Evolutionary conservation across 805 yeast species (phyloP).

Genomic region (Ogataea neopini): DNA sequence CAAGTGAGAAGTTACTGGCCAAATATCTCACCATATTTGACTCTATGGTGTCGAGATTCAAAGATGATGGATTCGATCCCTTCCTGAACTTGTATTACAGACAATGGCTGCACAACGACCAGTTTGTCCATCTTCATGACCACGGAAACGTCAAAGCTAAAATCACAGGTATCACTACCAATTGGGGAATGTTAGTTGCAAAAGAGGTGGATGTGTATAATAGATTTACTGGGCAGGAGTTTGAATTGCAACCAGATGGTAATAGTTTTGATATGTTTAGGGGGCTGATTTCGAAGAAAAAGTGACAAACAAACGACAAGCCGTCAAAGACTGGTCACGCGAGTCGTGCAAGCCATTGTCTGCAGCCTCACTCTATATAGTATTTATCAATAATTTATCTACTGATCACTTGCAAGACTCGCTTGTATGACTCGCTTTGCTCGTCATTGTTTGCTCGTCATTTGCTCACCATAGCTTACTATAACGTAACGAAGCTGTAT

Average conservation of each 20-base stretch:
- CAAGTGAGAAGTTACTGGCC: conserved; percentile 61
- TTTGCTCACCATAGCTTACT: too few relatives aligned
- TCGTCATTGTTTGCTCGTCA: too few relatives aligned
- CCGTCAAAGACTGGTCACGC: not conserved
- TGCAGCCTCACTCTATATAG: too few relatives aligned
- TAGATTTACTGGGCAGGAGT: conserved; percentile 51
- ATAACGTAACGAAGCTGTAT: conserved; percentile 12
- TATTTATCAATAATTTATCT: too few relatives aligned
- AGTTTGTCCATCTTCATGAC: conserved; percentile 62
- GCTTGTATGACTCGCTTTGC: too few relatives aligned
- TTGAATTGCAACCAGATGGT: conserved; percentile 92
- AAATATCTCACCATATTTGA: conserved; percentile 66
- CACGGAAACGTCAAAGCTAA: conserved; percentile 51
- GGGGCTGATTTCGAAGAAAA: conserved; percentile 74
- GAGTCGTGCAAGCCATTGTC: too few relatives aligned
- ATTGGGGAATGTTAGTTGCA: conserved; percentile 81
- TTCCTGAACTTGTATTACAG: conserved; percentile 72
- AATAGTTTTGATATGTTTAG: conserved; percentile 94
- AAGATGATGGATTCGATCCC: conserved; percentile 62
- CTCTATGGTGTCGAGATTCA: conserved; percentile 57
- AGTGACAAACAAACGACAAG: too few relatives aligned
- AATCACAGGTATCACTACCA: conserved; percentile 78
- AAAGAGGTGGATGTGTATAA: conserved; percentile 56
- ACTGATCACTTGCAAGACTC: not conserved
- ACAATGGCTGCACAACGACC: conserved; percentile 83